Conservation (phyloP, 2,329 filamentous ascomycete genomes). For the Venturia asperata region DNA sequence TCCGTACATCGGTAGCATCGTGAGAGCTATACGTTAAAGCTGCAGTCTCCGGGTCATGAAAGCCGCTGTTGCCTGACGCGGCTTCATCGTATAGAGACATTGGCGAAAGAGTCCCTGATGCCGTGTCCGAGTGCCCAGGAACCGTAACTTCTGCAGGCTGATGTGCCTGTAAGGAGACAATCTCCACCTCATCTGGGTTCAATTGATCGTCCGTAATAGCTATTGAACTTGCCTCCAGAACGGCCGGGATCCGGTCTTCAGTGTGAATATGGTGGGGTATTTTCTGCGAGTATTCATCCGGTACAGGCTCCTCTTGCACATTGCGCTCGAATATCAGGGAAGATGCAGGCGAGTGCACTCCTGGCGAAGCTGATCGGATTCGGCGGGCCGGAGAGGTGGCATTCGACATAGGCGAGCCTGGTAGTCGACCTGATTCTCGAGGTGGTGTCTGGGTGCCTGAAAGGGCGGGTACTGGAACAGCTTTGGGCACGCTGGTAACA, state of each 20-base stretch:
- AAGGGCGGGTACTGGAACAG: conserved; percentile 12
- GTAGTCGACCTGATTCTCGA: conserved; percentile 10
- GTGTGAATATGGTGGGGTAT: conserved; percentile 91
- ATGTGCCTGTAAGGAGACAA: conserved; percentile 78
- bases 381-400: conserved; percentile 25
- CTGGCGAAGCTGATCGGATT: conserved; percentile 66
- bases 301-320: conserved; percentile 69
- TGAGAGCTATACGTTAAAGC: conserved; percentile 68
- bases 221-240: conserved; percentile 82
- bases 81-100: conserved; percentile 15
- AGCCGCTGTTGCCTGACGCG: background rate
- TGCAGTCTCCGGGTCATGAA: conserved; percentile 20
- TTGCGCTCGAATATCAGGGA: conserved; percentile 85
- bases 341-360: conserved; percentile 68
- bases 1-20: conserved; percentile 69
- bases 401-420: conserved; percentile 14
- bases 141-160: conserved; percentile 63
- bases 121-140: conserved; percentile 24
- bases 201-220: conserved; percentile 83
- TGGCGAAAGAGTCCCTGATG: conserved; percentile 22
- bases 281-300: conserved; percentile 69
- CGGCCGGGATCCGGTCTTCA: conserved; percentile 87
- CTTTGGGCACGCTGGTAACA: conserved; percentile 3
- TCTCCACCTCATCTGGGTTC: conserved; percentile 84
- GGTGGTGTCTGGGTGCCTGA: conserved; percentile 11